These are phyloP conservation scores for Tulasnella sp. DNA, from an alignment of 768 basidiomycete genomes.

Conservation along the genomic window DNA sequence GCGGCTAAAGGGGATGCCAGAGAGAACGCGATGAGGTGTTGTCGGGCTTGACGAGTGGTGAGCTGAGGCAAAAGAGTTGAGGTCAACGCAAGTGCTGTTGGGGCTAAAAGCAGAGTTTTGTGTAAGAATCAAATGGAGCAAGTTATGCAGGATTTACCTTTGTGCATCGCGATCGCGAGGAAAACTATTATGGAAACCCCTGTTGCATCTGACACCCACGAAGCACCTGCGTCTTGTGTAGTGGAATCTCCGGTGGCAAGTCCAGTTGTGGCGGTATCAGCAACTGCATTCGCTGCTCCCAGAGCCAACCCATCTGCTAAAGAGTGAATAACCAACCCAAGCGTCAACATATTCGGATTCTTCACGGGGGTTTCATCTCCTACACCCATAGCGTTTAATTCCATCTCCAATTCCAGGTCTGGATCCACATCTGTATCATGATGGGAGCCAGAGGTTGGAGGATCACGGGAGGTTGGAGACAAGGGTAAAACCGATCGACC, in stretches of 20 bases:
- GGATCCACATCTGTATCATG: constrained; percentile 33
- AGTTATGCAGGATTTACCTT: constrained; percentile 34
- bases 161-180: constrained; percentile 81
- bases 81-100: constrained; percentile 80
- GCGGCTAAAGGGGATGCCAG: constrained; percentile 76
- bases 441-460: constrained; percentile 22
- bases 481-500: constrained; percentile 19
- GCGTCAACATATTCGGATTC: constrained; percentile 36
- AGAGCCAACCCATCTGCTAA: constrained; percentile 87
- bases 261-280: not conserved
- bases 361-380: not conserved
- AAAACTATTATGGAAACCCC: constrained; percentile 73
- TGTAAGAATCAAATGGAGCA: not conserved
- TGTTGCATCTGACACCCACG: constrained; percentile 25
- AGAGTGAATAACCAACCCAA: constrained; percentile 79
- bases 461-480: constrained; percentile 18
- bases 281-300: constrained; percentile 39
- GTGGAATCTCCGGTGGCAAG: not conserved
- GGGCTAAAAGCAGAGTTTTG: constrained; percentile 37
- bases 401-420: constrained; percentile 42
- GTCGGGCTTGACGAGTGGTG: constrained; percentile 53
- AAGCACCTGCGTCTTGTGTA: not conserved
- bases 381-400: constrained; percentile 1
- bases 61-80: constrained; percentile 68
- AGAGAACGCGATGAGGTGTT: constrained; percentile 64